These are phyloP conservation scores for Scheffersomyces coipomensis DNA, from an alignment of 805 yeast species.

Conservation along the genomic window DNA sequence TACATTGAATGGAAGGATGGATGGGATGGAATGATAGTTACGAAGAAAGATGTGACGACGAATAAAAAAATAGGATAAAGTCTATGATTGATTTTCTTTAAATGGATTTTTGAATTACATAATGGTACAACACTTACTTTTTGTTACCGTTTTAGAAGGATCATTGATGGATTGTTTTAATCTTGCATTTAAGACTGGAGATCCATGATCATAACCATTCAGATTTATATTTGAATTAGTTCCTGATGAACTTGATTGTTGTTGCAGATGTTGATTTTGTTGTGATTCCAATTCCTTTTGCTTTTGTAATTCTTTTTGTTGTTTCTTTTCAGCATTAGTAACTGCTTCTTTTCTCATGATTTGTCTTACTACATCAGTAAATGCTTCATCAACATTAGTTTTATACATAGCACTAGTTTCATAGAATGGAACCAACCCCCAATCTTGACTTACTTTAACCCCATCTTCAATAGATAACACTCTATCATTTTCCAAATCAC, in stretches of 20 bases:
- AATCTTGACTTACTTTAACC: constrained; percentile 72
- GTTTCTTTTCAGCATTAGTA: constrained; percentile 43
- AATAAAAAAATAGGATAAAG: background rate
- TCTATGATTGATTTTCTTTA: no score
- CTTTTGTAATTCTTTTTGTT: constrained; percentile 40
- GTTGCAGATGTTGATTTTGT: constrained; percentile 10
- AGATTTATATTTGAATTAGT: constrained; percentile 2
- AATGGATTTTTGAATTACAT: constrained; percentile 13
- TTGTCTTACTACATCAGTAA: constrained; percentile 84
- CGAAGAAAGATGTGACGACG: no score
- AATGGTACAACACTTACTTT: constrained; percentile 29
- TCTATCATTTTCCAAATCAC: constrained; percentile 76
- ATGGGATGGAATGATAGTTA: no score
- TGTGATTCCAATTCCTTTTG: constrained; percentile 16
- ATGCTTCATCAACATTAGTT: constrained; percentile 88
- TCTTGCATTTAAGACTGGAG: constrained; percentile 10
- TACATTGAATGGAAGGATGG: no score
- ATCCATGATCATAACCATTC: constrained; percentile 5
- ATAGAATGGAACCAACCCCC: constrained; percentile 91
- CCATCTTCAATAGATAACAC: constrained; percentile 81
- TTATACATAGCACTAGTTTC: constrained; percentile 92
- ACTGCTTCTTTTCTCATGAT: constrained; percentile 74
- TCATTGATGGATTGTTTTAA: constrained; percentile 18
- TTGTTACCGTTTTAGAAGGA: constrained; percentile 8
- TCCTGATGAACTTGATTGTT: background rate